Conservation (phyloP, 2,329 filamentous ascomycete genomes). For the Aureobasidium uvarum region DNA sequence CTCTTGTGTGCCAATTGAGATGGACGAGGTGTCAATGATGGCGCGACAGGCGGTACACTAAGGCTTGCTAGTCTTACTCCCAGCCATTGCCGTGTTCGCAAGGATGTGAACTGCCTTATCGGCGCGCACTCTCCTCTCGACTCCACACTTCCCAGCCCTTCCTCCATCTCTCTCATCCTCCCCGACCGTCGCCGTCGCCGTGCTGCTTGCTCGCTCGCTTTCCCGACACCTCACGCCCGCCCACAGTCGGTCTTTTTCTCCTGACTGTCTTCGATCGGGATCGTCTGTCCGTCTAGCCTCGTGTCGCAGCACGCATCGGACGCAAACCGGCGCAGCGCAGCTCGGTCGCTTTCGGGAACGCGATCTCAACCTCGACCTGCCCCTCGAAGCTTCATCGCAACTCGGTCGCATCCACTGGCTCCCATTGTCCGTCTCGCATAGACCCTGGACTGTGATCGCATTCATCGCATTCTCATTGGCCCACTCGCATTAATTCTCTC, state of each 20-base stretch:
- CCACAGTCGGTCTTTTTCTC: background rate
- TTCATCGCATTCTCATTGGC: slow-evolving; percentile 1
- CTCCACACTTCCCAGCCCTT: slow-evolving; percentile 25
- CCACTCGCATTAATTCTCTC: background rate
- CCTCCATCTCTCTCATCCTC: slow-evolving; percentile 16
- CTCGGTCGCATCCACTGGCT: slow-evolving; percentile 2
- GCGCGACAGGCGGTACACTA: slow-evolving; percentile 21
- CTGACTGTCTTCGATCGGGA: background rate
- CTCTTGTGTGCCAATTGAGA: slow-evolving; percentile 7
- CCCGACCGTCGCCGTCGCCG: slow-evolving; percentile 20
- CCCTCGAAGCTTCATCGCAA: slow-evolving; percentile 19
- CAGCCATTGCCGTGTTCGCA: slow-evolving; percentile 24
- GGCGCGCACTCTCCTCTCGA: slow-evolving; percentile 11
- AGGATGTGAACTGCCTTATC: slow-evolving; percentile 23
- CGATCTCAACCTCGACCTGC: slow-evolving; percentile 6
- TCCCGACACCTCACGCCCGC: background rate
- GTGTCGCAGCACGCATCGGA: slow-evolving; percentile 14
- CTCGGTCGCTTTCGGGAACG: slow-evolving; percentile 18
- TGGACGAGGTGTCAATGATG: slow-evolving; percentile 21
- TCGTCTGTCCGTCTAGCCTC: background rate
- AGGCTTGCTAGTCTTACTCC: slow-evolving; percentile 22
- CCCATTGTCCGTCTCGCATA: background rate
- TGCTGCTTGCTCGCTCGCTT: slow-evolving; percentile 11
- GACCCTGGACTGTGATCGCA: background rate
- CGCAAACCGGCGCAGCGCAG: slow-evolving; percentile 9